Conservation (phyloP, 148 eudicot species). For the Camellia granthamiana region DNA sequence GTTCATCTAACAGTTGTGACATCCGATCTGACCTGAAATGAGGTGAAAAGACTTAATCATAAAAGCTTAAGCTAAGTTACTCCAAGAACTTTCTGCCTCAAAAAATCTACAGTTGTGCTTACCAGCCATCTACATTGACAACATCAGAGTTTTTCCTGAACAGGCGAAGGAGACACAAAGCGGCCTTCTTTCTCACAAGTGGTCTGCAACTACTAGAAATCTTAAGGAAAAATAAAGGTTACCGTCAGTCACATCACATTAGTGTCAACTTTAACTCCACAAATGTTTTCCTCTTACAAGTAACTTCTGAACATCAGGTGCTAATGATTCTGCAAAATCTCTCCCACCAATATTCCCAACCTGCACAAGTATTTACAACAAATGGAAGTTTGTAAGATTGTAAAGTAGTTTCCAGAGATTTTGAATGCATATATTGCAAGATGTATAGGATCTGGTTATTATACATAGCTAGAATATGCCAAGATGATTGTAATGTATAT, state of each 20-base stretch:
- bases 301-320: constrained; percentile 97
- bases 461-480: neutral
- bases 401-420: constrained; percentile 5
- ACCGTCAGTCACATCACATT: constrained; percentile 6
- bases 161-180: constrained; percentile 88
- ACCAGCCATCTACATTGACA: constrained; percentile 96
- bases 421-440: neutral
- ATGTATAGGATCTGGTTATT: neutral
- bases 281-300: constrained; percentile 53
- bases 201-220: constrained; percentile 98
- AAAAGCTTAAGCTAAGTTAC: neutral
- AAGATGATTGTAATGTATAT: neutral
- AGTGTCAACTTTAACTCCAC: neutral
- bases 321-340: constrained; percentile 94
- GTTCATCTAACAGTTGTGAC: constrained; percentile 96
- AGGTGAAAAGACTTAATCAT: constrained; percentile 6
- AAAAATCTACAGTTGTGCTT: constrained; percentile 27
- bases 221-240: constrained; percentile 40
- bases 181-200: constrained; percentile 98
- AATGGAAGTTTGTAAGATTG: neutral
- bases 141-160: constrained; percentile 95
- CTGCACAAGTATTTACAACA: constrained; percentile 36
- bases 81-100: neutral
- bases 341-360: constrained; percentile 99
- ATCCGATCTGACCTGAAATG: constrained; percentile 86